Conservation (phyloP, 2,329 filamentous ascomycete species). For the Bipolaris bicolor region DNA sequence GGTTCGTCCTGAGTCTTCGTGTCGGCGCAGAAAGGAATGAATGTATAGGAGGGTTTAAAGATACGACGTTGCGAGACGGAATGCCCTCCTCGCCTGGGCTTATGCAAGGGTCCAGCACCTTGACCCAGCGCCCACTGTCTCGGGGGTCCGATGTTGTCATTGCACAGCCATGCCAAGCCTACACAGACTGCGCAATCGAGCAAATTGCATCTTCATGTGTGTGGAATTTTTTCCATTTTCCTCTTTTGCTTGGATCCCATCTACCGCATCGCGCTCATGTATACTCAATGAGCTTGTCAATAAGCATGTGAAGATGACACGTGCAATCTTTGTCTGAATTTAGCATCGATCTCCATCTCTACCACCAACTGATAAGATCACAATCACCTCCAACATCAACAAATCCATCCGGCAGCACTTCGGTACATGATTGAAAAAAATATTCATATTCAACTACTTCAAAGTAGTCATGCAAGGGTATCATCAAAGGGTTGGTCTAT, state of each 20-base stretch:
- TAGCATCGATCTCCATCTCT: not conserved
- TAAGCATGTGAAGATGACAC: not conserved
- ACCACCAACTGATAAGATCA: too few relatives aligned
- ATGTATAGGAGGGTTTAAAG: not conserved
- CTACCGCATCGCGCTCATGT: too few relatives aligned
- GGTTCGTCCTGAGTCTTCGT: not conserved
- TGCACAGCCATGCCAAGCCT: slow-evolving; percentile 1
- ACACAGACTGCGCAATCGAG: not conserved
- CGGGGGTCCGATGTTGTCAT: slow-evolving; percentile 16
- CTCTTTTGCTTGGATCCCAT: too few relatives aligned
- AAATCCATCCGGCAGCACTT: slow-evolving; percentile 29
- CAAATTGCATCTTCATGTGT: not conserved
- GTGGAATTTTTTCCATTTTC: not conserved
- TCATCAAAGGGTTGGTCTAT: slow-evolving; percentile 29
- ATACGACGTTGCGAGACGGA: not conserved
- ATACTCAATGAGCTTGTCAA: not conserved
- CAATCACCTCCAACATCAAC: not conserved
- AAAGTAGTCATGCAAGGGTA: slow-evolving; percentile 31
- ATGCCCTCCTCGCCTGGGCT: not conserved
- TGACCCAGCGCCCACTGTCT: slow-evolving; percentile 9
- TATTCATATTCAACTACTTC: slow-evolving; percentile 12
- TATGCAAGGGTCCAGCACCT: slow-evolving; percentile 13
- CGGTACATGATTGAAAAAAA: slow-evolving; percentile 14
- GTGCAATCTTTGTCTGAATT: not conserved
- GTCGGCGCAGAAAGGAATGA: slow-evolving; percentile 1